Evolutionary conservation across 345 rosid species (phyloP).

Genomic region (Hypericum perforatum): DNA sequence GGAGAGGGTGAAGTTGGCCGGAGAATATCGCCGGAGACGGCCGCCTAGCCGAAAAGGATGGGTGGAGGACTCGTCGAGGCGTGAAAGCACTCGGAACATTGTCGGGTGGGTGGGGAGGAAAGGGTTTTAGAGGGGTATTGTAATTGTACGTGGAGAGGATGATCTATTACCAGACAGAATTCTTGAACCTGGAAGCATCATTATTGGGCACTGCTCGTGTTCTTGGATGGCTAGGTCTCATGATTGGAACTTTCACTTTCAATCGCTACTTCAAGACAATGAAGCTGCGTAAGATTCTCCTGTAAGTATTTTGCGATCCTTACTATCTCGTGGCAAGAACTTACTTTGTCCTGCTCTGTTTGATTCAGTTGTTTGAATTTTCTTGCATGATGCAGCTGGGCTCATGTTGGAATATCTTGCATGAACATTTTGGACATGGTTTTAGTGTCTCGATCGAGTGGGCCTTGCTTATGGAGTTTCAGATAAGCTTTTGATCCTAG

Average conservation of each 20-base stretch:
- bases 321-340: slow-evolving; percentile 1
- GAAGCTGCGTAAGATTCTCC: slow-evolving; percentile 69
- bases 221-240: slow-evolving; percentile 87
- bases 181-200: slow-evolving; percentile 73
- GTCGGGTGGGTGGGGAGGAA: too few relatives aligned
- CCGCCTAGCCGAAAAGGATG: too few relatives aligned
- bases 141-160: too few relatives aligned
- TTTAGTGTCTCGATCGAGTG: slow-evolving; percentile 54
- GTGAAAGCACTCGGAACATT: too few relatives aligned
- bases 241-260: slow-evolving; percentile 46
- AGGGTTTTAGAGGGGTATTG: too few relatives aligned
- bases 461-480: slow-evolving; percentile 54
- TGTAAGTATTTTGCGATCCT: slow-evolving; percentile 32
- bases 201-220: slow-evolving; percentile 84
- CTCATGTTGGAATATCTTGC: slow-evolving; percentile 62
- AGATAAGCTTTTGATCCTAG: slow-evolving; percentile 77
- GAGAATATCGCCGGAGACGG: slow-evolving; percentile 24
- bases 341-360: not conserved
- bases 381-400: slow-evolving; percentile 46
- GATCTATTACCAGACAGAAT: slow-evolving; percentile 94
- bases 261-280: slow-evolving; percentile 59
- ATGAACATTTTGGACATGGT: slow-evolving; percentile 58
- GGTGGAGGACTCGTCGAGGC: too few relatives aligned
- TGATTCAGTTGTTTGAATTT: slow-evolving; percentile 5
- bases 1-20: slow-evolving; percentile 30